Conservation (phyloP, 139 green algal species). For the Chlorella vulgaris region DNA sequence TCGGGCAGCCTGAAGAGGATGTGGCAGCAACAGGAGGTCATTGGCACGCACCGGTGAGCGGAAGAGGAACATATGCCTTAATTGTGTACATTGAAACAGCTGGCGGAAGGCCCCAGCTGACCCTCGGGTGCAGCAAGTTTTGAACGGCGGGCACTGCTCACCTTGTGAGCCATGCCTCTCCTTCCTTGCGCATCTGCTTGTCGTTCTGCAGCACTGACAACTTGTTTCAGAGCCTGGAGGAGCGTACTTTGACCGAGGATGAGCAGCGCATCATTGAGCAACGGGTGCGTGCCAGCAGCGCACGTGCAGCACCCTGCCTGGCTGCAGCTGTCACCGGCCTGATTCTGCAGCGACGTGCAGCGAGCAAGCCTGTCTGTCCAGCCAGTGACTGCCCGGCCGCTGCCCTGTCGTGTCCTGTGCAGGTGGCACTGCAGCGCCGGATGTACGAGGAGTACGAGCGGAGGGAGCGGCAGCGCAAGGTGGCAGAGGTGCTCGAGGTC, state of each 20-base stretch:
- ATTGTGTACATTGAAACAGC: too few relatives aligned
- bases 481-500: conserved; percentile 68
- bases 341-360: neutral
- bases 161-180: too few relatives aligned
- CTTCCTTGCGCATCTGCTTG: too few relatives aligned
- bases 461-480: conserved; percentile 68
- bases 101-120: too few relatives aligned
- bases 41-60: conserved; percentile 39
- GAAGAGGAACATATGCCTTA: too few relatives aligned
- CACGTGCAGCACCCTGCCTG: neutral
- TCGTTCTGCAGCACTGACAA: conserved; percentile 69
- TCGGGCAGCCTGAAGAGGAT: conserved; percentile 29
- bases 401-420: neutral
- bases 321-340: neutral
- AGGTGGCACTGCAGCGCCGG: conserved; percentile 73
- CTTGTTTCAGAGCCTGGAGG: conserved; percentile 82
- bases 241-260: conserved; percentile 70
- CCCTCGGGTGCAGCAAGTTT: too few relatives aligned
- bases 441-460: conserved; percentile 80
- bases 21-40: conserved; percentile 34
- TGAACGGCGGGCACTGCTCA: neutral
- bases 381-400: too few relatives aligned
- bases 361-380: neutral
- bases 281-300: conserved; percentile 49
- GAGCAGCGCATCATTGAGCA: conserved; percentile 80